Conservation (phyloP, 768 basidiomycete genomes). For the Suillus clintonianus region DNA sequence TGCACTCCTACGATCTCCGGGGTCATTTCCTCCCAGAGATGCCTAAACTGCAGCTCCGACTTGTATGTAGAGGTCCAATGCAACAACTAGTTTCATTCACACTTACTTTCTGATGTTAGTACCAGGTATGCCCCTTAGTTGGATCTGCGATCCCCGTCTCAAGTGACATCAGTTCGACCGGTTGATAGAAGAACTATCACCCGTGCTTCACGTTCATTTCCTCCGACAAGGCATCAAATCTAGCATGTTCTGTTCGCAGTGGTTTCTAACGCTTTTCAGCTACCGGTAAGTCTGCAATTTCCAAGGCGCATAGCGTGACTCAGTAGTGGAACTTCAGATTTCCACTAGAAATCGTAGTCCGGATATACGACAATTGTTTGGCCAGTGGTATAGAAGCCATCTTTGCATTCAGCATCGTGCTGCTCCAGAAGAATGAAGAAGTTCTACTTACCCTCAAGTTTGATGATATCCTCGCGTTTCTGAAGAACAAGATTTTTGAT, state of each 20-base stretch:
- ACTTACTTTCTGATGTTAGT: conserved; percentile 38
- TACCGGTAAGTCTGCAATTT: conserved; percentile 62
- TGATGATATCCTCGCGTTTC: conserved; percentile 83
- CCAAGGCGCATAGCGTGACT: not conserved
- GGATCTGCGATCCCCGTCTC: conserved; percentile 13
- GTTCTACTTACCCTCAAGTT: conserved; percentile 79
- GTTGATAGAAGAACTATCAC: conserved; percentile 87
- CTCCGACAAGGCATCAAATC: conserved; percentile 93
- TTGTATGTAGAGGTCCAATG: conserved; percentile 49
- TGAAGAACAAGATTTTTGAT: conserved; percentile 84
- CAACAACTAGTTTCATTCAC: not conserved
- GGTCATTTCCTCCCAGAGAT: conserved; percentile 99
- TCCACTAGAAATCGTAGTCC: conserved; percentile 90
- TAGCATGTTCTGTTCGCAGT: conserved; percentile 98
- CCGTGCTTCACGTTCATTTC: conserved; percentile 92
- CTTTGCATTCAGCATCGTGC: conserved; percentile 88
- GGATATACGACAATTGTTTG: conserved; percentile 95
- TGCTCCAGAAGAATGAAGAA: conserved; percentile 89
- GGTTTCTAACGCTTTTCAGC: conserved; percentile 97
- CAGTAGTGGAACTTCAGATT: conserved; percentile 54
- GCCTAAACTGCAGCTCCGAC: conserved; percentile 92
- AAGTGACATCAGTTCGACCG: conserved; percentile 77
- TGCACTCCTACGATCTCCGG: conserved; percentile 95
- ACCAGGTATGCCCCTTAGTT: conserved; percentile 49
- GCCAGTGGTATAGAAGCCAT: conserved; percentile 97